These are phyloP conservation scores for Cordyceps tenuipes DNA, from an alignment of 2,329 filamentous ascomycete genomes.

Conservation along the genomic window DNA sequence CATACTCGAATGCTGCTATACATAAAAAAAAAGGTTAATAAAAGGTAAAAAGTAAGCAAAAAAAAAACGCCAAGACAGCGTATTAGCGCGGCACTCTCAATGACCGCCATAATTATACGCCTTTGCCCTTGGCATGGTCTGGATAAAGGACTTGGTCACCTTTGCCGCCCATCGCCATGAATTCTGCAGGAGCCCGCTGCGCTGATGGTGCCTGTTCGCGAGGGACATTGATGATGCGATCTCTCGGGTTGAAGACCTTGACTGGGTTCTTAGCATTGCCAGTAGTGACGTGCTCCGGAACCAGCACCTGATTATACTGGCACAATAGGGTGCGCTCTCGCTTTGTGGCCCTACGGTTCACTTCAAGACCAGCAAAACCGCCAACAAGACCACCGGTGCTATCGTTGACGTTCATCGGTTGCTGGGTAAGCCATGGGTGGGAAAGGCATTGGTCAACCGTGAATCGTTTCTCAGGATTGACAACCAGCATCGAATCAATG, in stretches of 20 bases:
- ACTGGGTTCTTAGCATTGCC: slow-evolving; percentile 50
- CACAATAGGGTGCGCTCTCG: slow-evolving; percentile 82
- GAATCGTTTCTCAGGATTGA: slow-evolving; percentile 74
- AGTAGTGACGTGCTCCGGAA: slow-evolving; percentile 45
- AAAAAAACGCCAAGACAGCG: not conserved
- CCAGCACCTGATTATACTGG: slow-evolving; percentile 65
- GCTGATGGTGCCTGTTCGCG: slow-evolving; percentile 61
- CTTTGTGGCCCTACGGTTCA: slow-evolving; percentile 69
- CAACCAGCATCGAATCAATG: slow-evolving; percentile 90
- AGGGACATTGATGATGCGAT: slow-evolving; percentile 26
- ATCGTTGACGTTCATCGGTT: slow-evolving; percentile 56
- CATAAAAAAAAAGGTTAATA: not conserved
- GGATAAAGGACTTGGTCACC: slow-evolving; percentile 74
- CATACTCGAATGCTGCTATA: not conserved
- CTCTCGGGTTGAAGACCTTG: slow-evolving; percentile 68
- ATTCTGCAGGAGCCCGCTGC: slow-evolving; percentile 62
- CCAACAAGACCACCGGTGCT: slow-evolving; percentile 89
- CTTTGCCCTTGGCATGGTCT: slow-evolving; percentile 40
- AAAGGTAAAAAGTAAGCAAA: not conserved
- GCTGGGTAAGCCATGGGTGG: slow-evolving; percentile 79
- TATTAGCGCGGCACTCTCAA: not conserved
- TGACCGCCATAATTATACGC: slow-evolving; percentile 10
- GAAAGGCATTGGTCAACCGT: slow-evolving; percentile 84
- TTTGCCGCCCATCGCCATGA: slow-evolving; percentile 76
- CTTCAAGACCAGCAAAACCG: slow-evolving; percentile 74